Conservation (phyloP, 2,329 filamentous ascomycete genomes). For the Sphaerulina vaccinii region DNA sequence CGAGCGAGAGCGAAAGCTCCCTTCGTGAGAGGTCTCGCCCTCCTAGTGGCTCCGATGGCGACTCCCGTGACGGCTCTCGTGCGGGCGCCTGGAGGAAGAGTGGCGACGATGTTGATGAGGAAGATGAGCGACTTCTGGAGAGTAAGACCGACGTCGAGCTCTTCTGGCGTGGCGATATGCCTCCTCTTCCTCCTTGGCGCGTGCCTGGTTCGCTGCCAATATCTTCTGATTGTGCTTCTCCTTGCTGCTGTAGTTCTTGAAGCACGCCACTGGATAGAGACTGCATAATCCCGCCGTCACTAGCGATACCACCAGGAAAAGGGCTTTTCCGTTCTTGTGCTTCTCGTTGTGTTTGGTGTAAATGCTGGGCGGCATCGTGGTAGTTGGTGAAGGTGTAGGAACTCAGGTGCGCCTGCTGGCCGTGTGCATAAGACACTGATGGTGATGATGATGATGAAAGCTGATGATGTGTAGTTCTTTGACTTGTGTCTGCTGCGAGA, state of each 20-base stretch:
- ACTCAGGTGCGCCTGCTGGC: constrained; percentile 12
- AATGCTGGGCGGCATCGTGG: constrained; percentile 25
- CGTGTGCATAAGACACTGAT: not conserved
- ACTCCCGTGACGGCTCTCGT: constrained; percentile 26
- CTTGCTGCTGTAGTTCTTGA: constrained; percentile 38
- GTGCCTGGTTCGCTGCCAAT: constrained; percentile 29
- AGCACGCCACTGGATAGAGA: constrained; percentile 37
- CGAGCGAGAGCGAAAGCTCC: constrained; percentile 19
- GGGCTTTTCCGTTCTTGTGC: constrained; percentile 34
- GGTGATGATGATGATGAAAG: not conserved
- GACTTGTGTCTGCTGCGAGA: not conserved
- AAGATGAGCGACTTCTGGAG: constrained; percentile 27
- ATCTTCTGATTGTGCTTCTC: constrained; percentile 30
- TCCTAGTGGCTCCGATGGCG: constrained; percentile 16
- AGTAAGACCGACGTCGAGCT: constrained; percentile 31
- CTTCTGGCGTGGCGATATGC: constrained; percentile 28
- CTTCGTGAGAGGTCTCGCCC: constrained; percentile 29
- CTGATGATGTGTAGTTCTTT: not conserved
- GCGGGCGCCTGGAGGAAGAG: constrained; percentile 24
- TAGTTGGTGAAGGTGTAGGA: constrained; percentile 8
- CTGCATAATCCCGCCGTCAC: constrained; percentile 38
- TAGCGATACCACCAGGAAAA: constrained; percentile 35
- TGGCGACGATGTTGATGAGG: constrained; percentile 24
- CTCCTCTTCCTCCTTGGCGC: constrained; percentile 28
- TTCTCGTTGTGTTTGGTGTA: constrained; percentile 36